Base-by-base conservation (phyloP, 495 filamentous ascomycete genomes). In the Daldinia childiae region DNA sequence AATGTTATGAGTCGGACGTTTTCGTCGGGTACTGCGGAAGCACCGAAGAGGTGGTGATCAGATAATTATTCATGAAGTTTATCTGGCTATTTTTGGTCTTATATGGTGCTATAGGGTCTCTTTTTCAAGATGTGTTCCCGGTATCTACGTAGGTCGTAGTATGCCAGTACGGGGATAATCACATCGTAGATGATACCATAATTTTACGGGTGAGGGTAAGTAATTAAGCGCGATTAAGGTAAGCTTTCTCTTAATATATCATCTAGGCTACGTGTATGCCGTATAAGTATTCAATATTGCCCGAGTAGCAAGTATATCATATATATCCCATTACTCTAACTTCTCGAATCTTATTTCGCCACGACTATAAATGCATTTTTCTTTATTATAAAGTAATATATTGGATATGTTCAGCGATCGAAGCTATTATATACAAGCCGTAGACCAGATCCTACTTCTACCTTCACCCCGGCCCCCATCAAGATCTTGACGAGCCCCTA, bases 1-100 rank as follows among this genome's bases (percentile, higher is more conserved):
- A 74, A 76, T 30, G 19, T 71, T 51, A 74, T 71, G 27, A 74
- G 68, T 38, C 71, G 74, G 32, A 74, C 76, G 21, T 78, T 76
- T 41, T 71, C 74, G 12, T 76, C 76, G 5, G 76, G 76, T 4
- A 48, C 68, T 27, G 74, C 64, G 6, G 32, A 66, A 14, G 76
- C 76, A 15, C 76, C 74, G 30, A 66, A 67, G 27, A 74, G 76
- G 15, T 76, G 76, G 71, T 78, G 59, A 74, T 21, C 21, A 55
- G 45, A 71, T 66, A 34, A 41, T 27, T 6, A 36, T 41, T 27
- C 48, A 68, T 14, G 50, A 39, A 39, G 15, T 30, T 21, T 57
- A 52, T 52, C 39, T n/a, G n/a, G n/a, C n/a, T n/a, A n/a, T n/a
- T n/a, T n/a, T n/a, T n/a, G n/a, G n/a, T n/a, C n/a, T n/a, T n/a